Evolutionary conservation across 169 alveolate species (phyloP), one percentile per base, ranked within the genome.

Genomic region (Eimeria acervulina): DNA sequence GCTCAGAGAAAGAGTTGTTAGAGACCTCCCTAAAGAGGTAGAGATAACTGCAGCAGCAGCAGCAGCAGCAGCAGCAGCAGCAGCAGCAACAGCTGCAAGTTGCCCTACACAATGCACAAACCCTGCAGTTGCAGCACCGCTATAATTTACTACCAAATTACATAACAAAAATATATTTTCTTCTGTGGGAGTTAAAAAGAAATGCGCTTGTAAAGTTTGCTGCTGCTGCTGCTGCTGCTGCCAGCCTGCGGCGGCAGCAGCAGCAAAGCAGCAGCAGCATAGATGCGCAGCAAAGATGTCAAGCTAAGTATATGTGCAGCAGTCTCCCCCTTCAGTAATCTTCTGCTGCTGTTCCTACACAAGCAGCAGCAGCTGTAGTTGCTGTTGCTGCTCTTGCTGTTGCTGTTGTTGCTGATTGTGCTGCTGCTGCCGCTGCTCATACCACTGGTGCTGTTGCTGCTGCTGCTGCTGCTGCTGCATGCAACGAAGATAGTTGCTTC

Each of bases 31-130:
- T n/a, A 15, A 72, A 72, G 42, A 72, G 44, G n/a, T 26, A 66
- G 76, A 28, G 76, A 23, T 33, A 72, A 10, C 88, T 19, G 23
- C 88, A 2, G 63, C 63, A 38, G 63, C 61, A 10, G 42, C 33
- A 10, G 55, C 88, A 78, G 42, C 61, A 40, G 61, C 55, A 78
- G 88, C 42, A 63, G 63, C 88, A 78, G 88, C 88, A 78, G 23
- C 51, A 33, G 21, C 52, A 72, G 47, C 84, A n/a, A 17, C n/a
- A 38, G 38, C 84, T 5, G 47, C 84, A 72, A 15, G 15, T 33
- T 28, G 84, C 12, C 55, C 12, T 7, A 47, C 55, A 5, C 19
- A 47, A 12, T 47, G 55, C 55, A 12, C 55, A 47, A 47, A 47
- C 55, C 55, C 84, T 33, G 38, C 84, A 5, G 84, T 33, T 28